Conservation (phyloP, 2,329 filamentous ascomycete genomes). For the Aspergillus vadensis region DNA sequence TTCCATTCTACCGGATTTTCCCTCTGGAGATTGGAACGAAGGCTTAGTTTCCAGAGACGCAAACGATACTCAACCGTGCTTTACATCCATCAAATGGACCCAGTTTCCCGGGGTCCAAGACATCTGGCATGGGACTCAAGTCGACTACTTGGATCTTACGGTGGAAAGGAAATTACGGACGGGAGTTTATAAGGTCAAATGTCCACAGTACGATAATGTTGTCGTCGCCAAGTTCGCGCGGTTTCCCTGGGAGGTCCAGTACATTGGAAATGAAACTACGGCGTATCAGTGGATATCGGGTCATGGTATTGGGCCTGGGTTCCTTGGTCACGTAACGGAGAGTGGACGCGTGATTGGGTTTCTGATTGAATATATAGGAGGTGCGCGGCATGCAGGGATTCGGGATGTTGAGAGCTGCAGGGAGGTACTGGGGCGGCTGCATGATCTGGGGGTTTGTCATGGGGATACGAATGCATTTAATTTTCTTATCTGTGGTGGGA, state of each 20-base stretch:
- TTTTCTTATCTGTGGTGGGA: slow-evolving; percentile 26
- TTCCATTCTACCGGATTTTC: slow-evolving; percentile 24
- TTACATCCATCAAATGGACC: slow-evolving; percentile 20
- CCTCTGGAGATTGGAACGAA: slow-evolving; percentile 36
- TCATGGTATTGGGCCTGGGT: slow-evolving; percentile 38
- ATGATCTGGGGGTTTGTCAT: slow-evolving; percentile 29
- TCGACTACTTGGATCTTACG: slow-evolving; percentile 26
- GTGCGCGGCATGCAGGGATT: slow-evolving; percentile 27
- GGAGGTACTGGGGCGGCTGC: slow-evolving; percentile 25
- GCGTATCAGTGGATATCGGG: slow-evolving; percentile 43
- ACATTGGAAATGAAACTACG: slow-evolving; percentile 39
- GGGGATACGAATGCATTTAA: slow-evolving; percentile 34
- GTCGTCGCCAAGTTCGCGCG: slow-evolving; percentile 42
- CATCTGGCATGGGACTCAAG: slow-evolving; percentile 26
- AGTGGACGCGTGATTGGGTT: slow-evolving; percentile 45
- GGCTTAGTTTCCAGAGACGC: slow-evolving; percentile 23
- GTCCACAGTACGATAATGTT: slow-evolving; percentile 14
- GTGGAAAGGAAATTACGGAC: slow-evolving; percentile 25
- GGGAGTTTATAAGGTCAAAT: slow-evolving; percentile 29
- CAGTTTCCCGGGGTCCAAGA: slow-evolving; percentile 24
- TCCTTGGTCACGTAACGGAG: slow-evolving; percentile 45
- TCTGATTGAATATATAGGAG: slow-evolving; percentile 33
- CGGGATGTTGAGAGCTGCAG: slow-evolving; percentile 25
- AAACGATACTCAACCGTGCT: slow-evolving; percentile 21
- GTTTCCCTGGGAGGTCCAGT: slow-evolving; percentile 43